Conservation (phyloP, 2,329 filamentous ascomycete species). For the Colletotrichum sojae region DNA sequence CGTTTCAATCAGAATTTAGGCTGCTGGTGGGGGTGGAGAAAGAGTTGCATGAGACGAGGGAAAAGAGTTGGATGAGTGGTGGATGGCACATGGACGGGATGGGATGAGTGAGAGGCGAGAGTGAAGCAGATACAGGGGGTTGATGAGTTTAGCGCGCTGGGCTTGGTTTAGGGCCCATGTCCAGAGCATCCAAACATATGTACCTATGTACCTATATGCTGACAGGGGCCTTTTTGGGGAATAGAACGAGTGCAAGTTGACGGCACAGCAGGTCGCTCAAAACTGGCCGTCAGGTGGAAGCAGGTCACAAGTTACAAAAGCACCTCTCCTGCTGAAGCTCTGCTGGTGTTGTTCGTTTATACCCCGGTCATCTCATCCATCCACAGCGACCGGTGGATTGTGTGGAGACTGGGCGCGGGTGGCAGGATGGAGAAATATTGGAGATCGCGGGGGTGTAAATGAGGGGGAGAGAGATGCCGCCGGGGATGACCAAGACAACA, state of each 20-base stretch:
- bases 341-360: too few relatives aligned
- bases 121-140: conserved; percentile 15
- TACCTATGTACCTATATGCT: conserved; percentile 13
- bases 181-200: background rate
- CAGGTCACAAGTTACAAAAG: too few relatives aligned
- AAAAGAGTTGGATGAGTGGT: conserved; percentile 17
- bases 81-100: background rate
- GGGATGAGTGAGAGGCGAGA: conserved; percentile 2
- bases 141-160: conserved; percentile 5
- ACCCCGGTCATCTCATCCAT: background rate
- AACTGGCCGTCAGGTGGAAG: background rate
- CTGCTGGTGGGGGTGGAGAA: conserved; percentile 29
- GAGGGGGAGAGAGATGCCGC: conserved; percentile 15
- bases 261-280: background rate
- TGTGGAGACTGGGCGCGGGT: conserved; percentile 28
- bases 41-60: conserved; percentile 8
- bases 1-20: conserved; percentile 26
- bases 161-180: conserved; percentile 27
- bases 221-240: conserved; percentile 9
- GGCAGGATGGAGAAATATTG: conserved; percentile 30
- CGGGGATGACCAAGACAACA: background rate
- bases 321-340: too few relatives aligned
- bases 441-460: conserved; percentile 35
- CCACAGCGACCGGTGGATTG: conserved; percentile 20
- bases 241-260: conserved; percentile 3